These are phyloP conservation scores for Globisporangium barbulae DNA, from an alignment of 352 stramenopile genomes.

Conservation along the genomic window DNA sequence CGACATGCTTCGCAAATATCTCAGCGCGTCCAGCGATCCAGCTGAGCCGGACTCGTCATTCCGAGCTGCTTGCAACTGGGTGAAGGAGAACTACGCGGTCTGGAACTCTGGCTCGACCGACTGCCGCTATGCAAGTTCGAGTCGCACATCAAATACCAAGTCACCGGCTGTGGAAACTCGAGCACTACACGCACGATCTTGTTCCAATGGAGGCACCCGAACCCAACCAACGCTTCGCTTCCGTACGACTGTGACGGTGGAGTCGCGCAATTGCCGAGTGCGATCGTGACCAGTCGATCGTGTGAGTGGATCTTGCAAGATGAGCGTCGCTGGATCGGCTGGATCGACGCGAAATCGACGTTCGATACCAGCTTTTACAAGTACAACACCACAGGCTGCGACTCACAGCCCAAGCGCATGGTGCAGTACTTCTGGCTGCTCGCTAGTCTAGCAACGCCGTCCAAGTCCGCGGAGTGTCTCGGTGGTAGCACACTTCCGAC, in stretches of 20 bases:
- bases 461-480: conserved; percentile 31
- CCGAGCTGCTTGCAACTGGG: conserved; percentile 37
- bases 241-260: conserved; percentile 30
- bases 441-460: conserved; percentile 11
- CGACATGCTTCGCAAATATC: conserved; percentile 29
- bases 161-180: conserved; percentile 26
- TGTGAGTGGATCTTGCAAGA: conserved; percentile 26
- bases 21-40: conserved; percentile 3
- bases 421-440: conserved; percentile 35
- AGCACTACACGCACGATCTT: conserved; percentile 7
- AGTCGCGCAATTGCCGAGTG: conserved; percentile 15
- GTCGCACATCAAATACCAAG: conserved; percentile 26
- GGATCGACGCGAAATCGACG: conserved; percentile 15
- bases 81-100: conserved; percentile 39
- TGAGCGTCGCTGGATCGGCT: conserved; percentile 18
- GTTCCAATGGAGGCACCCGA: conserved; percentile 3
- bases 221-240: conserved; percentile 16
- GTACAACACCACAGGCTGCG: conserved; percentile 23
- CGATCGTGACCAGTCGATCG: conserved; percentile 22
- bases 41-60: conserved; percentile 29
- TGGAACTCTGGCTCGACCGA: conserved; percentile 44
- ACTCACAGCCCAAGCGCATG: conserved; percentile 9
- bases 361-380: conserved; percentile 29
- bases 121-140: conserved; percentile 22
- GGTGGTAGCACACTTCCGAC: conserved; percentile 19